Conservation (phyloP, 2,329 filamentous ascomycete genomes). For the Colletotrichum sidae region DNA sequence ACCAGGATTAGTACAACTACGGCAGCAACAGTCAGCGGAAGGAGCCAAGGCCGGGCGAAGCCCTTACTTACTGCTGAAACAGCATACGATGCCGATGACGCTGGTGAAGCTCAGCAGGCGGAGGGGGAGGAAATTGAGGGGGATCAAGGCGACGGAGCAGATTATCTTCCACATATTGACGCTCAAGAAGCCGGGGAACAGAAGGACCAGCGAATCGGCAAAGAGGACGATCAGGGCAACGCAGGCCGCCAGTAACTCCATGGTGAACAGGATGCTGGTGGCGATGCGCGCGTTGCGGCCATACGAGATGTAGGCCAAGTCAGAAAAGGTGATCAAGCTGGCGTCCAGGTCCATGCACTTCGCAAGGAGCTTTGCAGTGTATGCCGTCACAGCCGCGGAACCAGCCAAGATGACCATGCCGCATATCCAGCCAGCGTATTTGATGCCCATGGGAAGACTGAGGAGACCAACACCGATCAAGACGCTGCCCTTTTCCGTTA, state of each 20-base stretch:
- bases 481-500: conserved; percentile 58
- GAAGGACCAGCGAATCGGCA: conserved; percentile 84
- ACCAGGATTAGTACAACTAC: conserved; percentile 86
- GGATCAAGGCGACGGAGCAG: conserved; percentile 81
- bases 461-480: conserved; percentile 91
- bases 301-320: conserved; percentile 91
- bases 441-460: conserved; percentile 87
- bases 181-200: conserved; percentile 77
- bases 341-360: conserved; percentile 90
- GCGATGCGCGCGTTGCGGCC: conserved; percentile 83
- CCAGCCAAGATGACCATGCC: conserved; percentile 81
- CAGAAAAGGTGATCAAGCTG: conserved; percentile 91
- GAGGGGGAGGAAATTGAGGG: conserved; percentile 86
- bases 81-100: conserved; percentile 91
- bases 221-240: conserved; percentile 94
- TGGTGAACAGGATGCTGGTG: conserved; percentile 86
- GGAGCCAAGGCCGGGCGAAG: background rate
- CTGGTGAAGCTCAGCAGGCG: conserved; percentile 86
- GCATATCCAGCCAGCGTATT: conserved; percentile 88
- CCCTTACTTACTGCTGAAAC: conserved; percentile 80
- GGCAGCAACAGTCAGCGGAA: background rate
- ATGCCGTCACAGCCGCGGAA: conserved; percentile 81
- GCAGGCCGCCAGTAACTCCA: conserved; percentile 89
- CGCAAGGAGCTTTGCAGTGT: conserved; percentile 86
- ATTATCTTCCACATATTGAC: conserved; percentile 85